Evolutionary conservation across 2,329 filamentous ascomycete species (phyloP), one percentile per base, ranked within the genome.

Genomic region (Trichoderma sp.): DNA sequence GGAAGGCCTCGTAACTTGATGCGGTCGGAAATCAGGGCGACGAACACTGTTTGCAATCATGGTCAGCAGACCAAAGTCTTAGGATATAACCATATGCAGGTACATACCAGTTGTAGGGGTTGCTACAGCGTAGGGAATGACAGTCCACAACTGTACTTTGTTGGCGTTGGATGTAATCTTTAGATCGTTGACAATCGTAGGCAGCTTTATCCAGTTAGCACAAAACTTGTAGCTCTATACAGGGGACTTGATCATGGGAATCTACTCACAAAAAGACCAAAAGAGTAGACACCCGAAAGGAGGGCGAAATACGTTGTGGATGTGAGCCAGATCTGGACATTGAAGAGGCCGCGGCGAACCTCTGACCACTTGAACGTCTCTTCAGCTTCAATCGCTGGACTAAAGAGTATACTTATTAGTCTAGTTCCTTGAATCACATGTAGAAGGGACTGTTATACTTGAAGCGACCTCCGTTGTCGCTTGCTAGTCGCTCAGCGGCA

Each of bases 61-160:
- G 53, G 64, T 33, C 14, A 73, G 59, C 63, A 38, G 14, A 1
- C 12, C 11, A 4, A 12, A 18, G 0, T 2, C 29, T n/a, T 1
- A 8, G 2, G 11, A 14, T 56, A 56, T 1, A 45, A 7, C 0
- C 6, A n/a, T 1, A 18, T 3, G 5, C 3, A 16, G 5, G 7
- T n/a, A 77, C 83, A 76, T 79, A 88, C 88, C 87, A 24, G 89
- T 90, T 9, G 89, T 82, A 1, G 89, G 83, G 0, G 89, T 87
- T 1, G 90, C 91, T 0, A 91, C 89, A 0, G 90, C 90, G 78
- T 92, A 92, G 0, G 90, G 90, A 50, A 91, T 91, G 18, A 92
- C 90, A 1, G 89, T 89, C 90, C 90, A 91, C 7, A 92, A 85
- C 78, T 92, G 91, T 1, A 89, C 87, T 78, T 90, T 82, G 79